Base-by-base conservation (phyloP, 2,329 filamentous ascomycete genomes). In the Eurotiales sp. region DNA sequence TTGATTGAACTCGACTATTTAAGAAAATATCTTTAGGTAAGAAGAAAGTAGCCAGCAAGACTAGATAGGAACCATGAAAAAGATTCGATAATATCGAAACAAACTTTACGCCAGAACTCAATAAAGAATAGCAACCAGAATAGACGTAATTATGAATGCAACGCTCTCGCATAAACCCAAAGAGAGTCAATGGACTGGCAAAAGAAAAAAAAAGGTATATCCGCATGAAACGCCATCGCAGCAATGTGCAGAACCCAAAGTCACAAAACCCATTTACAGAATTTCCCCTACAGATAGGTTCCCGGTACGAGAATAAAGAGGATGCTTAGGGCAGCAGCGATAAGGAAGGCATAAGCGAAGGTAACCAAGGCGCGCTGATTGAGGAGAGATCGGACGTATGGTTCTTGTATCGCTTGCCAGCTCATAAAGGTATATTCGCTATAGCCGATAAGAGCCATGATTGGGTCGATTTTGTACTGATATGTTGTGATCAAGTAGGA, bases 371-470 rank as follows among this genome's bases (percentile, higher is more conserved):
- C 86, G 53, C 93, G 86, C 67, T 91, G 91, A 59, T 83, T 84
- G 51, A 99, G 80, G 17, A 97, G 83, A 64, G 84, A 88, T 58
- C 89, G 86, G 50, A 99, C 87, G 66, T 93, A 99, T 0, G 90
- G 88, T 71, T 99, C 93, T 50, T 88, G 84, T 57, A 97, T 89
- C 36, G 83, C 82, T 21, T 88, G 87, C 75, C 95, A 96, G 70
- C 85, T 88, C 78, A 96, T 91, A 46, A 95, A 90, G 0, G 92
- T 96, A 73, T 97, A 96, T 74, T 99, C 95, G 75, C 91, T 96
- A 69, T 85, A 86, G 30, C 92, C 91, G n/a, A 88, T 69, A 17
- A 97, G 79, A 4, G 90, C 93, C 69, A 97, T 83, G 56, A 96
- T 77, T 0, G 95, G 92, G 63, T 99, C 93, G 46, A 99, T 83